A percentile compares a stretch with the other conserved stretches of the same genome.
Evolutionary conservation across 169 alveolate genomes (phyloP).

Genomic region (Plasmodium vinckei): DNA sequence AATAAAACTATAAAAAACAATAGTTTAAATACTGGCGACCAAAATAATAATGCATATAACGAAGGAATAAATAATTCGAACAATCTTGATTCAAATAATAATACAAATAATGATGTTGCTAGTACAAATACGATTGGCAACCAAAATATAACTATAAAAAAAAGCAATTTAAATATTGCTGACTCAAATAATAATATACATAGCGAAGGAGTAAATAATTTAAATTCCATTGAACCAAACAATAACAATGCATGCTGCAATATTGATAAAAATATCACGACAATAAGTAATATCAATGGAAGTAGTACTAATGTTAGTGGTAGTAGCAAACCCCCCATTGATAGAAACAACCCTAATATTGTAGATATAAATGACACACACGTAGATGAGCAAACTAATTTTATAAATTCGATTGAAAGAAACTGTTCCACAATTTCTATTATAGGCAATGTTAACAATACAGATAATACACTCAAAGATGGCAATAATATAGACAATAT

Average conservation of each 20-base stretch:
- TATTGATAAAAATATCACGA: background rate
- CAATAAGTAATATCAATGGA: background rate
- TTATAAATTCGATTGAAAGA: background rate
- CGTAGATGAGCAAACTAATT: conserved; percentile 13
- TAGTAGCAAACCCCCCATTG: background rate
- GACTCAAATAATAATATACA: background rate
- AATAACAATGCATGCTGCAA: background rate
- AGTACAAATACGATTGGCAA: background rate
- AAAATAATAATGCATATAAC: background rate
- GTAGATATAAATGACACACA: conserved; percentile 20
- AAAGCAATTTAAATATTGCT: background rate
- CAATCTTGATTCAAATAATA: background rate
- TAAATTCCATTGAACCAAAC: background rate
- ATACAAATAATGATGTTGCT: background rate
- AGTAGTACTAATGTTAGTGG: background rate
- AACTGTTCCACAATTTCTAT: background rate
- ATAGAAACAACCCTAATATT: background rate
- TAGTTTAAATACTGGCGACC: background rate
- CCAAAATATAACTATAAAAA: background rate
- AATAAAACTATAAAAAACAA: background rate
- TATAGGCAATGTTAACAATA: background rate
- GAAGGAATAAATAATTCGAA: background rate
- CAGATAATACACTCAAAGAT: background rate
- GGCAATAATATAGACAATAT: background rate
- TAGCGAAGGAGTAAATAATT: background rate